Evolutionary conservation across 1,139 yeast species (phyloP), one percentile per base, ranked within the genome.

Genomic region (Hemisphaericaspora lyxosophila): DNA sequence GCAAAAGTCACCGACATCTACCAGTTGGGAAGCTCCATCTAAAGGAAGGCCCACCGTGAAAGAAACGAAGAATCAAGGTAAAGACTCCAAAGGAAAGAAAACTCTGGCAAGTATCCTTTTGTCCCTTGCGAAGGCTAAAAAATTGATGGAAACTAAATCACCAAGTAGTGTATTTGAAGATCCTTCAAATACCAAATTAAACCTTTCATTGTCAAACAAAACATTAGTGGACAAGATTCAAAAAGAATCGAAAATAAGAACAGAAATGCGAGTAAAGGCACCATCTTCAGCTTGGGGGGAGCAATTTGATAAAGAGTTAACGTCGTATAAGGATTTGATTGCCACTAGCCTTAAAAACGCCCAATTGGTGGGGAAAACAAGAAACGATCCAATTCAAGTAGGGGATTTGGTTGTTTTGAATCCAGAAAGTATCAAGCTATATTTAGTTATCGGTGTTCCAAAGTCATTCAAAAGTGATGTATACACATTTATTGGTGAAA

Each of bases 401-500:
- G 77, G 77, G 0, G 76, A 71, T 43, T 45, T 71, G 39, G 76
- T 70, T 2, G 56, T 64, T 0, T 39, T 70, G 7, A 42, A 48
- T 15, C 56, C 57, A 7, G 68, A 65, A n/a, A 56, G 57, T 35
- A 51, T 61, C 6, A 53, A 57, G 24, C 52, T 69, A 28, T 64
- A 56, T 36, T 47, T 71, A 9, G 60, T 71, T 3, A 70, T 60
- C 7, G 58, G 53, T 2, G 45, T 56, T 26, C 75, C 76, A 1
- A 46, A 47, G 12, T 43, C 49, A 5, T 47, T 70, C 7, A 53
- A 50, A 4, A 54, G 64, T 0, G 46, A 49, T 9, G 49, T 56
- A 25, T 83, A 76, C 48, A 74, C 85, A 0, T 70, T 79, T 43
- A 62, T 80, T 34, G 73, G 75, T 41, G 66, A 71, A 29, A 73